phyloP scores from a whole-genome alignment of 2,329 filamentous ascomycete species.

The Aspergillus quadricinctus region DNA sequence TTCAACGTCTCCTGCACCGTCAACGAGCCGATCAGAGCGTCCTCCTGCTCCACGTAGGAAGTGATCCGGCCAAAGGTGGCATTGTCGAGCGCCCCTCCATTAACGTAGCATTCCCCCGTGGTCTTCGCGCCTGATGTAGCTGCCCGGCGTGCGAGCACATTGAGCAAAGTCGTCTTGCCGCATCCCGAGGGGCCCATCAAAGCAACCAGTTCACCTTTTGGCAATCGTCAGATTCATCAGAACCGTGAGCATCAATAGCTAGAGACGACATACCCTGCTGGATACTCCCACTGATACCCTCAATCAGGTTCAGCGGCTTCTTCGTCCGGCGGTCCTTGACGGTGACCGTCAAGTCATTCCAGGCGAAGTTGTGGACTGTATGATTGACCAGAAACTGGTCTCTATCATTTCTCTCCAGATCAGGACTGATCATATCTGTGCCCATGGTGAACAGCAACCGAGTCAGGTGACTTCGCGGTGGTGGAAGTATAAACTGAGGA shows the following conservation, averaged over 20 bases:
- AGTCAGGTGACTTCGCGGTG: background rate
- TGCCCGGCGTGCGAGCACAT: conserved; percentile 66
- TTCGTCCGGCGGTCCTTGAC: conserved; percentile 69
- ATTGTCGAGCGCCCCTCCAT: conserved; percentile 54
- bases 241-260: background rate
- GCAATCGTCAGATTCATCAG: no score
- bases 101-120: conserved; percentile 56
- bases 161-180: conserved; percentile 81
- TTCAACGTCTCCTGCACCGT: conserved; percentile 75
- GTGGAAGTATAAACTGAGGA: background rate
- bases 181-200: conserved; percentile 72
- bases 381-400: conserved; percentile 49
- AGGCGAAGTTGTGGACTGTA: conserved; percentile 60
- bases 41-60: conserved; percentile 83
- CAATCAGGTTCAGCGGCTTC: conserved; percentile 58
- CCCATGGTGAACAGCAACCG: background rate
- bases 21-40: conserved; percentile 74
- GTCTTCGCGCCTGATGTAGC: conserved; percentile 51
- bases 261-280: conserved; percentile 49
- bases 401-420: conserved; percentile 28
- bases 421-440: conserved; percentile 7
- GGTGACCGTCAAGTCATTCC: conserved; percentile 63
- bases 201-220: conserved; percentile 65
- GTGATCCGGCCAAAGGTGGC: conserved; percentile 61
- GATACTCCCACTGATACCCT: conserved; percentile 59